Evolutionary conservation across 345 rosid species (phyloP), one percentile per base, ranked within the genome.

Genomic region (Bruguiera parviflora): DNA sequence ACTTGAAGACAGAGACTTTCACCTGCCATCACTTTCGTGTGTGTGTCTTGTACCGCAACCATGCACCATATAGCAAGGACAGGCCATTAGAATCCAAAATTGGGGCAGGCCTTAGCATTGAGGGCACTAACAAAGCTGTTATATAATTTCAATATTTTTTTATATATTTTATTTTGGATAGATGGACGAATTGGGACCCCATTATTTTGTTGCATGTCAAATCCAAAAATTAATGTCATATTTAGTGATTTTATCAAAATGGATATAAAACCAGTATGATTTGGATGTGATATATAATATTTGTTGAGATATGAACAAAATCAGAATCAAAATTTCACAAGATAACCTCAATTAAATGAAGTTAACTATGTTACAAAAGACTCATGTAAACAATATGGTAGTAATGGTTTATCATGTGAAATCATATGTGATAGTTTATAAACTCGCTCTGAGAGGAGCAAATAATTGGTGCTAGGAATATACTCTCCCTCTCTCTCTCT

Each of bases 41-140:
- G n/a, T 24, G 16, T 15, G 49, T 28, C 47, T n/a, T 19, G 76
- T 75, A 73, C 80, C 46, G 69, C 71, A 61, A 39, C 64, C 64
- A 5, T 29, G 43, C 51, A 22, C 43, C 39, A 13, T 24, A 24
- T 3, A 5, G 53, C 49, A 43, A 18, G n/a, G n/a, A 68, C 31
- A 47, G n/a, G 25, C 18, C 24, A 61, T 70, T 53, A 43, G 28
- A 64, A 21, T 70, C 64, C 65, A 61, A 55, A 68, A 11, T 0
- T n/a, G 20, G 59, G 25, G 59, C 49, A 15, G 15, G 53, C 0
- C 49, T 43, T 3, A 43, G 49, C 49, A 13, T 67, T 10, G 58
- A 22, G 37, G 46, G 37, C 64, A 53, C 33, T 65, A n/a, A 9
- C 15, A 11, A 39, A 39, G 13, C 9, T 8, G 37, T 8, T 8